Base-by-base conservation (phyloP, 768 basidiomycete species). In the Cytidiella melzeri region DNA sequence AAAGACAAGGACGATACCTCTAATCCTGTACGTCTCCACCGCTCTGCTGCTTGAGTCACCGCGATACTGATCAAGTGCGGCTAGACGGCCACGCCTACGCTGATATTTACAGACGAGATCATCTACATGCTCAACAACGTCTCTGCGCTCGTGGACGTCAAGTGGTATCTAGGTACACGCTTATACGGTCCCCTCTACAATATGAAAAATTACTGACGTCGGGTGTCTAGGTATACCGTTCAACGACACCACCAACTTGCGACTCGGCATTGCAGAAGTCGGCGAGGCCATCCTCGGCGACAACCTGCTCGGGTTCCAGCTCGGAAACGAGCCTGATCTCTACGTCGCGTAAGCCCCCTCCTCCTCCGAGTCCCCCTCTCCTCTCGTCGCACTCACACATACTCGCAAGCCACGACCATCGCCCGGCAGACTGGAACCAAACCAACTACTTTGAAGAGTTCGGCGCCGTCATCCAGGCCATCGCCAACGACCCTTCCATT, bases 241-340 rank as follows among this genome's bases (percentile, higher is more conserved):
- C 40, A 60, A 62, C 52, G 61, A 64, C 48, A 54, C 56, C n/a
- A 26, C 55, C 5, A 56, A 67, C 42, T 51, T 65, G 5, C 57
- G 59, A 2, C 59, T 71, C 2, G 58, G 57, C 1, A 70, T 72
- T 4, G 75, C 71, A 3, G 63, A 69, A 38, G 64, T 67, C 21
- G 71, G 71, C 2, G 69, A 77, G 51, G 41, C 60, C 25, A 69
- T 75, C 28, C 61, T 79, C 5, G 73, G 75, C 11, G 58, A 63
- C 24, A 64, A 68, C 48, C 61, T 79, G 21, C 53, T 73, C n/a
- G 77, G 74, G 5, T 55, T 76, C 28, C 75, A 75, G 51, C 60
- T 75, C 10, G 76, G 73, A 4, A 89, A 91, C 63, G 86, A 89
- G 53, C 72, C 72, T 12, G 73, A 76, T 61, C 61, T 73, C 51